Evolutionary conservation across 2,329 filamentous ascomycete genomes (phyloP), one percentile per base, ranked within the genome.

Genomic region (Atkinsonella hypoxylon): DNA sequence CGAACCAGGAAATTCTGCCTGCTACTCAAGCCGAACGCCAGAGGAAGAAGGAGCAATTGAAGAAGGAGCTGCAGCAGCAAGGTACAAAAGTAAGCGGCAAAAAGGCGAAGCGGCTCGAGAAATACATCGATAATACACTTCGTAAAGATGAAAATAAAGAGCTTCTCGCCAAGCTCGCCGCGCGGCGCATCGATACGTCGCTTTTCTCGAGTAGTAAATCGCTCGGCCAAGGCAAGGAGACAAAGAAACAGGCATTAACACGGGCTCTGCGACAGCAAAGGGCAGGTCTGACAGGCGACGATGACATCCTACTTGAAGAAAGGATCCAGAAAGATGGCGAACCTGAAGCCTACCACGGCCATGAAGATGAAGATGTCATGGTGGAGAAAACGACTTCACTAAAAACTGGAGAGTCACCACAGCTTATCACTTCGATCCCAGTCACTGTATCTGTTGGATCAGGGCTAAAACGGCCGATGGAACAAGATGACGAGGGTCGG

Each of bases 71-170:
- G 51, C 70, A 67, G 50, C 64, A 71, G 22, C 70, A 77, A 48
- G 75, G 73, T 1, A 59, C 63, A 43, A 81, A 82, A 59, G 71
- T 82, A 62, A 82, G 72, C 60, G 72, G 78, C 53, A 82, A 84
- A 61, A 84, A 84, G 63, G 77, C 80, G 6, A 83, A 84, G 67
- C 74, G 81, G 1, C 62, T 84, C 39, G 81, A 83, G 55, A 84
- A 84, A 61, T 84, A 83, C 62, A 82, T 84, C 56, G 90, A 97
- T 61, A 93, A 79, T 52, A 98, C 98, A 75, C 73, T 98, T 44
- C 87, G 83, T 66, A 96, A 95, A 66, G 93, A 98, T 63, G 91
- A 97, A 66, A 95, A 88, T 61, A 75, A 87, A 30, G 85, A 82
- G 51, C 72, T 98, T 31, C 75, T 97, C 59, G 86, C 87, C 62